A percentile compares a stretch with the other conserved stretches of the same genome.
Conservation (phyloP, 139 green algal species). For the Picochlorum sp. region DNA sequence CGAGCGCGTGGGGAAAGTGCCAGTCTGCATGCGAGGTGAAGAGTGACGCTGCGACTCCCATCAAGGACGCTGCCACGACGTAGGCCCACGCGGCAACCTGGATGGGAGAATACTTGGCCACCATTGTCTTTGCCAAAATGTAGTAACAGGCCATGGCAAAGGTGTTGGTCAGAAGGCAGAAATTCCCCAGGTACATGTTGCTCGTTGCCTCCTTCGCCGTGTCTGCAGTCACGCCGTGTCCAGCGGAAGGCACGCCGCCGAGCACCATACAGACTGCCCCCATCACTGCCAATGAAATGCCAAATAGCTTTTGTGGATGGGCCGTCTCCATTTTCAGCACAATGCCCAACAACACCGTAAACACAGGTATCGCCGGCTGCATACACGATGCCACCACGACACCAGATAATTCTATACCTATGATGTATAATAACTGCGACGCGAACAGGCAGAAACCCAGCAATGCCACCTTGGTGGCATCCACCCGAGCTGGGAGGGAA, state of each 20-base stretch:
- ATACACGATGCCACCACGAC: conserved; percentile 64
- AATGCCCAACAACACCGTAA: conserved; percentile 49
- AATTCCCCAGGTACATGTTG: conserved; percentile 30
- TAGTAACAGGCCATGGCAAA: conserved; percentile 49
- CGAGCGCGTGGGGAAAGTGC: conserved; percentile 24
- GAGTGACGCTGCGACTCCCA: conserved; percentile 27
- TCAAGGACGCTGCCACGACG: conserved; percentile 26
- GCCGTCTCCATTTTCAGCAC: conserved; percentile 30
- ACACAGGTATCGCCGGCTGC: conserved; percentile 63
- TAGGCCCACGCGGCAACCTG: conserved; percentile 58
- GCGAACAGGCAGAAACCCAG: conserved; percentile 42
- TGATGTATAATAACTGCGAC: conserved; percentile 64
- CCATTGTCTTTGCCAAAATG: conserved; percentile 35
- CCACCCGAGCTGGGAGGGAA: conserved; percentile 1
- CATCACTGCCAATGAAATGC: conserved; percentile 39
- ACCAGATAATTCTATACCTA: conserved; percentile 57
- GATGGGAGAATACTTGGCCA: conserved; percentile 16
- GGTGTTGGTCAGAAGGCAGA: conserved; percentile 49
- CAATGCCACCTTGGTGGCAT: conserved; percentile 12
- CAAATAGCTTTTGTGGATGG: conserved; percentile 51
- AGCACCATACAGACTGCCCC: conserved; percentile 51
- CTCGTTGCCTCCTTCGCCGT: background rate
- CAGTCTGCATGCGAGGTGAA: conserved; percentile 21
- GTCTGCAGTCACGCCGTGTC: background rate
- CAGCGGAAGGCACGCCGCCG: background rate